Evolutionary conservation across 2,329 filamentous ascomycete species (phyloP).

Genomic region (Chaetothyriales sp.): DNA sequence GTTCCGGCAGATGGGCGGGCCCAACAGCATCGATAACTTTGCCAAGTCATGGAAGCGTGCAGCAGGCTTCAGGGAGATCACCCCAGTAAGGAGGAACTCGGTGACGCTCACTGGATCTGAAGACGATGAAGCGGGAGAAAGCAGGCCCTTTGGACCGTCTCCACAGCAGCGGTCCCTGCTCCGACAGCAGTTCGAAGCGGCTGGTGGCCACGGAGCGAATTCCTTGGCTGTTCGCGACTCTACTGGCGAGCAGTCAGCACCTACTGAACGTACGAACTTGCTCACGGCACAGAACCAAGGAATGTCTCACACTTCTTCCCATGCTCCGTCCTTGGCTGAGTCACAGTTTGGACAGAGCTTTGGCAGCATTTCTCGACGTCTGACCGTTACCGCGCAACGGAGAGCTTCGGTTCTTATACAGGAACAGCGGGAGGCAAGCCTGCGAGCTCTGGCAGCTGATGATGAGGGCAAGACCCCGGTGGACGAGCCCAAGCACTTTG

Average conservation of each 20-base stretch:
- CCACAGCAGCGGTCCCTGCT: constrained; percentile 18
- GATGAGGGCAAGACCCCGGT: constrained; percentile 1
- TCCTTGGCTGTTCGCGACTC: constrained; percentile 21
- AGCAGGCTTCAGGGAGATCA: constrained; percentile 74
- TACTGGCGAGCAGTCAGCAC: constrained; percentile 5
- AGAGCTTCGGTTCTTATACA: constrained; percentile 41
- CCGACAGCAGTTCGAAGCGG: constrained; percentile 20
- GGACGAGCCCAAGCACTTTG: constrained; percentile 7
- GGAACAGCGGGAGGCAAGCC: constrained; percentile 35
- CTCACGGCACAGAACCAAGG: constrained; percentile 7
- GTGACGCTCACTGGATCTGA: constrained; percentile 28
- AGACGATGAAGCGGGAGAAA: constrained; percentile 8
- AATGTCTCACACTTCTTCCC: constrained; percentile 4
- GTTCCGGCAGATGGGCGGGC: constrained; percentile 59
- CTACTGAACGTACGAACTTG: constrained; percentile 18
- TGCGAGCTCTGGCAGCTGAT: constrained; percentile 22
- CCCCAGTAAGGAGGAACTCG: constrained; percentile 56
- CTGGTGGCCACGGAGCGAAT: constrained; percentile 3
- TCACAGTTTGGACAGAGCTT: constrained; percentile 39
- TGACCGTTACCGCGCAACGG: constrained; percentile 43
- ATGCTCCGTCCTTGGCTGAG: constrained; percentile 4
- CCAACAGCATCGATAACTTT: constrained; percentile 90
- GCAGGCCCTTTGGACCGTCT: constrained; percentile 4
- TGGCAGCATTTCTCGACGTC: constrained; percentile 43
- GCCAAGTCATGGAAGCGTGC: constrained; percentile 85